Conservation (phyloP, 768 basidiomycete species). For the Astraeus odoratus region DNA sequence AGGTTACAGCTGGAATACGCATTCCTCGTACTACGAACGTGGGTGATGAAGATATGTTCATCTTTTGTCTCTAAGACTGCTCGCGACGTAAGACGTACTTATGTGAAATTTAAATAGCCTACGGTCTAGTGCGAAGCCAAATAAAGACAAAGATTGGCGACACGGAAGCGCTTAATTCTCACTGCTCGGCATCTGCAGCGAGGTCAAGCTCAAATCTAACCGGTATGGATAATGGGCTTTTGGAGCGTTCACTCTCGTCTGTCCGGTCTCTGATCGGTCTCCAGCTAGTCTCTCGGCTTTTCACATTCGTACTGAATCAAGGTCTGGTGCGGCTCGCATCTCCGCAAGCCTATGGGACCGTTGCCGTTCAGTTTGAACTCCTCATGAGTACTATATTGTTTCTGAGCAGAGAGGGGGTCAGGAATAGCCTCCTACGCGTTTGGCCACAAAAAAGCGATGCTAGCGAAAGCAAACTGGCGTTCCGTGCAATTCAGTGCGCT, state of each 20-base stretch:
- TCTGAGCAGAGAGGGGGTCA: constrained; percentile 86
- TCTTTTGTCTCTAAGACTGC: too few relatives aligned
- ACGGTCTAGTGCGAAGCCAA: too few relatives aligned
- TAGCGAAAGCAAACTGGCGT: constrained; percentile 1
- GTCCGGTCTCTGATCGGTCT: constrained; percentile 71
- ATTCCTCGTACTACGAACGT: too few relatives aligned
- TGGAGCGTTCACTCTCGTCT: constrained; percentile 32
- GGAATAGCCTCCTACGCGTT: constrained; percentile 76
- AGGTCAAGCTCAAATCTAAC: neutral
- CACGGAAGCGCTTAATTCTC: too few relatives aligned
- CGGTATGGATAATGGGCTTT: constrained; percentile 10
- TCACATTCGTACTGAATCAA: constrained; percentile 90
- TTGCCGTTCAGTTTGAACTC: constrained; percentile 91
- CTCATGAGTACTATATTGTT: constrained; percentile 87
- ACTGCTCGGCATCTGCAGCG: neutral
- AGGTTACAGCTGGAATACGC: too few relatives aligned
- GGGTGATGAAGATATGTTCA: too few relatives aligned
- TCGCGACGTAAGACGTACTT: too few relatives aligned
- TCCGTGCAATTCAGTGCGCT: constrained; percentile 17
- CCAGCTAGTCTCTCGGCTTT: constrained; percentile 74
- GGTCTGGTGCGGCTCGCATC: constrained; percentile 76
- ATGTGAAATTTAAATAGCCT: too few relatives aligned
- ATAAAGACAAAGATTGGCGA: neutral
- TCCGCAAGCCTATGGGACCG: constrained; percentile 82
- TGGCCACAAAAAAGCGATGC: constrained; percentile 15